Conservation (phyloP, 2,329 filamentous ascomycete genomes). For the Rhynchosporium agropyri region DNA sequence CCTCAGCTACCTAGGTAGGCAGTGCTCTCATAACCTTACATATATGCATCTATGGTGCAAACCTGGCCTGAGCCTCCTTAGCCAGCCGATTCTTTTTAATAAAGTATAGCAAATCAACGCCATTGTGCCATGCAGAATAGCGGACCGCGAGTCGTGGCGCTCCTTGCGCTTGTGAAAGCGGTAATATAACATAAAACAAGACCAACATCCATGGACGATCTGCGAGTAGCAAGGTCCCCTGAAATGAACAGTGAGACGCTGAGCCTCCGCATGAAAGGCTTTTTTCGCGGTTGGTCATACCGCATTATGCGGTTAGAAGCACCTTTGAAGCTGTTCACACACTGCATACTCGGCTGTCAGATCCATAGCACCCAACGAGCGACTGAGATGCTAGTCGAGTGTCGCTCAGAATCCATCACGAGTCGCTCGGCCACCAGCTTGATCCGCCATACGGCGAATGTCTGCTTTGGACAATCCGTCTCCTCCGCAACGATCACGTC, state of each 20-base stretch:
- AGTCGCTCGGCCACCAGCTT: not conserved
- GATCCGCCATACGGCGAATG: slow-evolving; percentile 3
- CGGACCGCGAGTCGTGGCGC: not conserved
- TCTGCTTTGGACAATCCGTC: not conserved
- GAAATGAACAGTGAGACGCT: not conserved
- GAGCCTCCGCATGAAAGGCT: not conserved
- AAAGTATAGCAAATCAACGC: not conserved
- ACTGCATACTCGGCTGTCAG: not conserved
- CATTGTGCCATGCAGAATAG: not conserved
- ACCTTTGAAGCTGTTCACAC: no score
- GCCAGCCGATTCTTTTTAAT: not conserved
- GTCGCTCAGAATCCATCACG: not conserved
- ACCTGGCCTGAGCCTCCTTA: slow-evolving; percentile 2
- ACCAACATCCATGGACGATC: not conserved
- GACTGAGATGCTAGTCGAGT: not conserved
- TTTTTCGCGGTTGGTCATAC: not conserved
- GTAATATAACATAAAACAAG: not conserved
- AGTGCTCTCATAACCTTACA: not conserved
- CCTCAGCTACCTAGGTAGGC: no score
- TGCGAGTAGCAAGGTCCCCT: not conserved
- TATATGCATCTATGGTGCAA: not conserved
- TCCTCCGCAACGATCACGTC: not conserved
- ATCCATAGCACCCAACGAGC: not conserved
- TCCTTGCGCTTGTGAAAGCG: not conserved
- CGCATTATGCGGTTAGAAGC: no score